A percentile compares a stretch with the other conserved stretches of the same genome.
Conservation (phyloP, 2,329 filamentous ascomycete species). For the Talaromyces sp. region DNA sequence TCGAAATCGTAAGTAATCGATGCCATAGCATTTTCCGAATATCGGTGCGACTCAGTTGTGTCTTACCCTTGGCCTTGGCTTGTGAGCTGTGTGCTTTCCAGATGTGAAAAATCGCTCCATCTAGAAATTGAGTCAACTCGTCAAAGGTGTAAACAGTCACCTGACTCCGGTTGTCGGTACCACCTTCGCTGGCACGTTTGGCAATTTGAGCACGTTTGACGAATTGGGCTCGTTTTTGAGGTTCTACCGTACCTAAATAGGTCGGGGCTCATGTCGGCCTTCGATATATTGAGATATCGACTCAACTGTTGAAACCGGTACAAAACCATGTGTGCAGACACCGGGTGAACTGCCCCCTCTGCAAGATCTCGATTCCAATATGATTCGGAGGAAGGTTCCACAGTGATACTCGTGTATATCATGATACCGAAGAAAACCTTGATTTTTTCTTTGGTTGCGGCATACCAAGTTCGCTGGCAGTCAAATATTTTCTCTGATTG, state of each 20-base stretch:
- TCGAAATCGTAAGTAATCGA: background rate
- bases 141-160: background rate
- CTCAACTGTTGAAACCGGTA: background rate
- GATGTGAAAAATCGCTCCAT: background rate
- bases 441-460: background rate
- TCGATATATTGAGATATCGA: background rate
- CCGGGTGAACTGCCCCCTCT: background rate
- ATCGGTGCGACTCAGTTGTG: background rate
- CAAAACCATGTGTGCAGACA: background rate
- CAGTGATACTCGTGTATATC: background rate
- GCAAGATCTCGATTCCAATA: background rate
- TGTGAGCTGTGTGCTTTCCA: background rate
- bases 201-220: background rate
- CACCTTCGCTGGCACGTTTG: background rate
- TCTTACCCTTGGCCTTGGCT: background rate
- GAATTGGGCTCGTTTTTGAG: background rate
- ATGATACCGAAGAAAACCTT: background rate
- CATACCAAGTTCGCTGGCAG: background rate
- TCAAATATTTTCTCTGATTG: background rate
- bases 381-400: background rate
- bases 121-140: background rate
- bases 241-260: background rate
- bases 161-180: background rate
- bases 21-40: background rate
- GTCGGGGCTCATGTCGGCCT: background rate